Evolutionary conservation across 805 yeast species (phyloP), one percentile per base, ranked within the genome.

Genomic region (Starmerella geochares): DNA sequence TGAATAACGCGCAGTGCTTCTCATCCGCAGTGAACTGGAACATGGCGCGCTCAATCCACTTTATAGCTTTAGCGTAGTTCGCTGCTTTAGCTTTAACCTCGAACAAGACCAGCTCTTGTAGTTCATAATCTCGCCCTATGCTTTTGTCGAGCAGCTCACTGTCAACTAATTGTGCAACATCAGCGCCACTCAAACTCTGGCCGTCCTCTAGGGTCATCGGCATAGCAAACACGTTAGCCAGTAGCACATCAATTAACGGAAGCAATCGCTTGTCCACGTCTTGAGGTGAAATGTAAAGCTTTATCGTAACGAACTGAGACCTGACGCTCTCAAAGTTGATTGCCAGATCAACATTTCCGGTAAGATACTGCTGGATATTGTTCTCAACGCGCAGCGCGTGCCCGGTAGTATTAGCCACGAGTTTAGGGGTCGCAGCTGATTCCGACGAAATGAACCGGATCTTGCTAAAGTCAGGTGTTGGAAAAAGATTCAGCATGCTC

Each of bases 291-390:
- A 84, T 63, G 32, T 81, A 64, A 33, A 86, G 62, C 51, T 79
- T 77, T 19, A 87, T 71, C 13, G 83, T 78, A 31, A 85, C 77
- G 62, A 90, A 92, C 59, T 83, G 80, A 1, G 96, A 84, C 48
- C 80, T 75, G 61, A 77, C 81, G 55, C 81, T 77, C 65, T 92
- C 96, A 58, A 83, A 74, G 61, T 86, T 92, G 46, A 88, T 62
- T 54, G 78, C 80, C 33, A 88, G 64, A 25, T 81, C 79, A 13
- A 25, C 25, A 2, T 50, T 25, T 16, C 32, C 48, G 23, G 59
- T 59, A 14, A 63, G 46, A 14, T 54, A 31, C 28, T 44, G 38
- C 53, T 65, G 66, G 7, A 60, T 29, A 9, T 45, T 49, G 19
- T 41, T 39, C 20, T 54, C 57, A 1, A 6, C 46, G 24, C 21